Evolutionary conservation across 768 basidiomycete species (phyloP), one percentile per base, ranked within the genome.

Genomic region (Ephemerocybe angulata): DNA sequence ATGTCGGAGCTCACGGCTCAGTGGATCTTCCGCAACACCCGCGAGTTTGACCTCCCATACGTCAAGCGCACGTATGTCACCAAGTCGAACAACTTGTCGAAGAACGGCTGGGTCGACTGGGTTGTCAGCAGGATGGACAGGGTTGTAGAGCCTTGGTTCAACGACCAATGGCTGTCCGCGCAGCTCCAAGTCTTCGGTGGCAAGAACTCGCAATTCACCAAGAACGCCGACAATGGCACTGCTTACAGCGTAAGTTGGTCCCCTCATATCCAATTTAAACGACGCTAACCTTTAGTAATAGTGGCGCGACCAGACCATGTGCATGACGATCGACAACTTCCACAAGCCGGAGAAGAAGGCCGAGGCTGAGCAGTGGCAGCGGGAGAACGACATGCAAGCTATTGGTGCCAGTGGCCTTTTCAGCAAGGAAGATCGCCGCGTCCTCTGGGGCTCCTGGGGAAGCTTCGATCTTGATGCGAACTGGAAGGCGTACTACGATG

Each of bases 11-110:
- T 57, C 30, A 54, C 52, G 15, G 52, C 52, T 12, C 19, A 49
- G 12, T 57, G 56, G 56, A 49, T 57, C 37, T 57, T 57, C 52
- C 52, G 46, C 33, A 47, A 37, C 44, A 40, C 28, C 11, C 56
- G 56, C 46, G 56, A 57, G 33, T 57, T 57, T 37, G 30, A 57
- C 19, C 28, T 47, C 1, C 56, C 56, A 21, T 57, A 57, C 27
- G 44, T 54, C 41, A 57, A 57, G 46, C 43, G 56, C n/a, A 57
- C 56, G 33, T 51, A 54, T 27, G 21, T 57, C 27, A 57, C 56
- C 15, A 54, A 40, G 10, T 57, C 56, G 3, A 54, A 24, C 21
- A 54, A 52, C 35, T 43, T 57, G 52, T 19, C 38, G 24, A 57
- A 27, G 31, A 51, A 57, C 46, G 46, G 46, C 1, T 57, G 56